Conservation (phyloP, 2,329 filamentous ascomycete species). For the Aspergillus sergii region DNA sequence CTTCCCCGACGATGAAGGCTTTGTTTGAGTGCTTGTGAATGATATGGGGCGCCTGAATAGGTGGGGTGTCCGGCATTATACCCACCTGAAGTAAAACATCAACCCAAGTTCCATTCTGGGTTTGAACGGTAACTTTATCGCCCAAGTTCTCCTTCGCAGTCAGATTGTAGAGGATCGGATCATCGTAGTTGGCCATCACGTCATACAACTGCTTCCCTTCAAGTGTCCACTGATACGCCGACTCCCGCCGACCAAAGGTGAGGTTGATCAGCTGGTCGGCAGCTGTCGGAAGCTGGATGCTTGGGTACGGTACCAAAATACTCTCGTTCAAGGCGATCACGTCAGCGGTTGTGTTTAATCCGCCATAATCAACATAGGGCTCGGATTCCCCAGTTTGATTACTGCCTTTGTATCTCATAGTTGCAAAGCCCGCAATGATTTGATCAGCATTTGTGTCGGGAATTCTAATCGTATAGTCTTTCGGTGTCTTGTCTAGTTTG, state of each 20-base stretch:
- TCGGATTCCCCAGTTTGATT: slow-evolving; percentile 21
- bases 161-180: slow-evolving; percentile 30
- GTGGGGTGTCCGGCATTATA: slow-evolving; percentile 21
- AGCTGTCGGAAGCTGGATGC: slow-evolving; percentile 40
- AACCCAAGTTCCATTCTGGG: slow-evolving; percentile 43
- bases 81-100: slow-evolving; percentile 39
- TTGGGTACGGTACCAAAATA: slow-evolving; percentile 50
- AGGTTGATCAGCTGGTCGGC: slow-evolving; percentile 51
- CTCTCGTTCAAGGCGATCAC: slow-evolving; percentile 49
- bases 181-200: slow-evolving; percentile 31
- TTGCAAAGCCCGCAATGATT: slow-evolving; percentile 3
- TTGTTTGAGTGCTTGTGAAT: slow-evolving; percentile 55
- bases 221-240: slow-evolving; percentile 35
- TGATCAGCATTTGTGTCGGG: slow-evolving; percentile 36
- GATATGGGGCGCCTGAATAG: slow-evolving; percentile 42
- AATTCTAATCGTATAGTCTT: slow-evolving; percentile 50
- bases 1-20: slow-evolving; percentile 46
- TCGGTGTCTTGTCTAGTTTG: slow-evolving; percentile 40
- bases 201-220: slow-evolving; percentile 29
- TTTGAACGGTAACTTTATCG: slow-evolving; percentile 32
- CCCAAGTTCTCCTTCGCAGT: slow-evolving; percentile 24
- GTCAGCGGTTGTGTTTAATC: slow-evolving; percentile 39
- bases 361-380: slow-evolving; percentile 55
- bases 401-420: not conserved
- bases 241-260: slow-evolving; percentile 29